Evolutionary conservation across 2,329 filamentous ascomycete species (phyloP).

Genomic region (Neofusicoccum parvum): DNA sequence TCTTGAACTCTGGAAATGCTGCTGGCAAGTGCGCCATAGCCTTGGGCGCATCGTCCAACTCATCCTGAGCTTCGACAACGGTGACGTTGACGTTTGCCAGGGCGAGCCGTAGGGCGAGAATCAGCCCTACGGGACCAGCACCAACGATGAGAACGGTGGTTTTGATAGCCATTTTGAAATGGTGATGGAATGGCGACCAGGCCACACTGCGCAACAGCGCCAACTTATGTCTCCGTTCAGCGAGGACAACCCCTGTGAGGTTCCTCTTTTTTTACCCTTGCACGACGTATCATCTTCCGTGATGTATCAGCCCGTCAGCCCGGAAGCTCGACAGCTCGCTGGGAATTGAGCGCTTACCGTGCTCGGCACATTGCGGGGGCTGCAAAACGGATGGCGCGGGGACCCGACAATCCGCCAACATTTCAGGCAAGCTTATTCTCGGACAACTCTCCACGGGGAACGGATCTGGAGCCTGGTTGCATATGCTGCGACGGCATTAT

Average conservation of each 20-base stretch:
- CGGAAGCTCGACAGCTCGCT: no score
- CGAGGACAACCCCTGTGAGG: no score
- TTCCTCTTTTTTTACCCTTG: neutral
- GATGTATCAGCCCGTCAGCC: neutral
- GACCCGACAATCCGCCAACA: neutral
- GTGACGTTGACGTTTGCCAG: conserved; percentile 34
- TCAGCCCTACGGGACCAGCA: conserved; percentile 45
- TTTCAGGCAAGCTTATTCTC: no score
- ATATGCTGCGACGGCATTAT: no score
- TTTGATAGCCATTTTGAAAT: neutral
- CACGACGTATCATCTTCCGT: neutral
- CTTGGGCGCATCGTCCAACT: conserved; percentile 34
- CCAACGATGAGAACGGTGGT: conserved; percentile 40
- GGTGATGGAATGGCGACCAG: neutral
- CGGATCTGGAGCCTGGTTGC: no score
- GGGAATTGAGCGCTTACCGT: neutral
- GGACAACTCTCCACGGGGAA: no score
- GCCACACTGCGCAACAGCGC: neutral
- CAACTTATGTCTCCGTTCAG: no score
- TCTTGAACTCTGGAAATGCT: conserved; percentile 43
- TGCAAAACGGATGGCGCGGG: neutral
- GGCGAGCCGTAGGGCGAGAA: conserved; percentile 43
- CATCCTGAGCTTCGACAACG: conserved; percentile 29
- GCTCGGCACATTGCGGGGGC: neutral
- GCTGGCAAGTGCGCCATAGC: conserved; percentile 46